These are phyloP conservation scores for Acanthamoeba rhysodes DNA, from an alignment of 208 protist species.

Conservation along the genomic window DNA sequence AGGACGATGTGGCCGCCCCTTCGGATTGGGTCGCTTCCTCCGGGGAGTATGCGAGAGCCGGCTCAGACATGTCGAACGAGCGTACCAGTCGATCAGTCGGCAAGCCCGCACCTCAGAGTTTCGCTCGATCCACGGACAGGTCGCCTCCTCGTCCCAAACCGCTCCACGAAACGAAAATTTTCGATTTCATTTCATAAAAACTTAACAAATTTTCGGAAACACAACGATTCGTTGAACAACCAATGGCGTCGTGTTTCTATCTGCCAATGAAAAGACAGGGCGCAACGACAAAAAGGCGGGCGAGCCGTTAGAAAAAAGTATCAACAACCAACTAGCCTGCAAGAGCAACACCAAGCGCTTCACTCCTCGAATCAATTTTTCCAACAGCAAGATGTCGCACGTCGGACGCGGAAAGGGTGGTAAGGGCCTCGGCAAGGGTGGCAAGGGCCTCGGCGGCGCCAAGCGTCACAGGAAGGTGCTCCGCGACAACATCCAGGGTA, in stretches of 20 bases:
- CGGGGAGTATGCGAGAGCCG: too few species aligned
- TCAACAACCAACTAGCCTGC: background rate
- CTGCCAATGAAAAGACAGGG: background rate
- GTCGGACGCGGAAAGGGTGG: conserved; percentile 80
- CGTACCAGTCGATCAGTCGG: background rate
- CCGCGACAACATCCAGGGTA: conserved; percentile 94
- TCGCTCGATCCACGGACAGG: background rate
- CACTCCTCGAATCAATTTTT: background rate
- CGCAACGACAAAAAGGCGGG: background rate
- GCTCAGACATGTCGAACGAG: background rate
- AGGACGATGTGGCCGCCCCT: background rate
- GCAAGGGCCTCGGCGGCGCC: conserved; percentile 94
- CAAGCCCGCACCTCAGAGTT: background rate
- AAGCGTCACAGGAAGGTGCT: conserved; percentile 95
- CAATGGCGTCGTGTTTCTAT: background rate
- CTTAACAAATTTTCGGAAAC: too few species aligned
- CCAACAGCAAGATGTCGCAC: conserved; percentile 29
- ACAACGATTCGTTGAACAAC: background rate
- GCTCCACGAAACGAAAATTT: too few species aligned
- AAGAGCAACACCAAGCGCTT: background rate
- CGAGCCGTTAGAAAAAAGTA: background rate
- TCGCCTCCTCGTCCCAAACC: background rate
- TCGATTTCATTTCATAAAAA: too few species aligned
- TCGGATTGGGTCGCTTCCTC: background rate
- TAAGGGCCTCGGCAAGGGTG: conserved; percentile 91